A percentile compares a stretch with the other conserved stretches of the same genome.
Evolutionary conservation across 2,329 filamentous ascomycete genomes (phyloP).

Genomic region (Colletotrichum coccodes): DNA sequence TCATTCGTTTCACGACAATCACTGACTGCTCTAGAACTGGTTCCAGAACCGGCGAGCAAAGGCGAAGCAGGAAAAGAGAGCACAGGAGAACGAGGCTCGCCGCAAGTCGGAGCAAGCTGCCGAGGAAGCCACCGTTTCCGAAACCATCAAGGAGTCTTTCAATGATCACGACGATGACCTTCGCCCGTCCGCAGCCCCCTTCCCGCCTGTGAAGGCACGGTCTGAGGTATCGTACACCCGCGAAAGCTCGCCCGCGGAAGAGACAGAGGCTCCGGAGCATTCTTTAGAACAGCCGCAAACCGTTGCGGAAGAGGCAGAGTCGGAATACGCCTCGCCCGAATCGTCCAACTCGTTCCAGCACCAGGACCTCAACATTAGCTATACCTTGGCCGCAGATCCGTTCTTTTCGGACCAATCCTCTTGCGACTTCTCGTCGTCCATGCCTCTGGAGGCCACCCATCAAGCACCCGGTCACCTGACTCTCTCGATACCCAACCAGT

Average conservation of each 20-base stretch:
- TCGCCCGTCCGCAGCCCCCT: conserved; percentile 50
- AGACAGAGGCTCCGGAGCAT: neutral
- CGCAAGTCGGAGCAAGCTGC: conserved; percentile 44
- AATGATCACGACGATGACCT: conserved; percentile 46
- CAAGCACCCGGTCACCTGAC: conserved; percentile 24
- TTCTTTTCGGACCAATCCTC: conserved; percentile 27
- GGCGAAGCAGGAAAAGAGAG: conserved; percentile 72
- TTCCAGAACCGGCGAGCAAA: conserved; percentile 75
- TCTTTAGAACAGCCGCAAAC: neutral
- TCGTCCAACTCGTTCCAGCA: conserved; percentile 20
- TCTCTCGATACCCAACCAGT: conserved; percentile 32
- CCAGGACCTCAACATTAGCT: conserved; percentile 18
- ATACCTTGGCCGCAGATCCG: conserved; percentile 11
- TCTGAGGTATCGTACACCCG: neutral
- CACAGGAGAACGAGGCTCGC: conserved; percentile 58
- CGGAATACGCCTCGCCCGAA: conserved; percentile 29
- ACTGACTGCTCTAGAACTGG: conserved; percentile 67
- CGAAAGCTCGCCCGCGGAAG: conserved; percentile 15
- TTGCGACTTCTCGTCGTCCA: conserved; percentile 28
- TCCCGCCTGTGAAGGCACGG: conserved; percentile 27
- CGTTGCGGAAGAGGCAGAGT: conserved; percentile 10
- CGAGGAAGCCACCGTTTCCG: conserved; percentile 46
- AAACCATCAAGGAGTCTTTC: conserved; percentile 45
- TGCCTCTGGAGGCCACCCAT: conserved; percentile 8
- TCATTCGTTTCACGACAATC: neutral